Conservation (phyloP, 257 asterid genomes). For the Solanum medicagineum region DNA sequence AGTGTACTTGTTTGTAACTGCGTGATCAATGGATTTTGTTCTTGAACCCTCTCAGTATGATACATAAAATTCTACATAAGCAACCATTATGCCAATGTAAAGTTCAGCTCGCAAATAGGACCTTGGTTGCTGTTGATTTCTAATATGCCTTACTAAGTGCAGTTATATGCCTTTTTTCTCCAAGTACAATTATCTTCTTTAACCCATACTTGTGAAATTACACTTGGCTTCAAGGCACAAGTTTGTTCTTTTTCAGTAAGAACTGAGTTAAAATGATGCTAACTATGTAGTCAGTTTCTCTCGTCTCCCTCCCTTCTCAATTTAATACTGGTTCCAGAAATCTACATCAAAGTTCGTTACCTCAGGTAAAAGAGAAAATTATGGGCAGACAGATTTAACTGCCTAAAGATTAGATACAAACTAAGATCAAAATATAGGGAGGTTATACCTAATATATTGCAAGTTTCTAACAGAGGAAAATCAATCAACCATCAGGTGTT, state of each 20-base stretch:
- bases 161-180: neutral
- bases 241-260: neutral
- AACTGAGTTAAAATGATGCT: neutral
- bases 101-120: neutral
- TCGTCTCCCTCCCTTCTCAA: neutral
- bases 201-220: neutral
- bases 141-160: neutral
- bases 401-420: neutral
- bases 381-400: neutral
- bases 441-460: neutral
- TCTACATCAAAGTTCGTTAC: neutral
- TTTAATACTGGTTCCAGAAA: neutral
- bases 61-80: neutral
- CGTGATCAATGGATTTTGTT: neutral
- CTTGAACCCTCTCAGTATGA: neutral
- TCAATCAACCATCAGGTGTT: too few relatives aligned
- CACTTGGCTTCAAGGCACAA: neutral
- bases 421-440: neutral
- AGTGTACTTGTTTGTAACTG: neutral
- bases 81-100: neutral
- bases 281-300: neutral
- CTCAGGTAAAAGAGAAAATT: neutral
- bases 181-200: neutral
- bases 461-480: neutral
- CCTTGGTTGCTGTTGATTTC: neutral